Percentiles rank a stretch among this genome's conserved stretches.
phyloP scores from a whole-genome alignment of 176 grass and related monocot species.

The Zoysia japonica region DNA sequence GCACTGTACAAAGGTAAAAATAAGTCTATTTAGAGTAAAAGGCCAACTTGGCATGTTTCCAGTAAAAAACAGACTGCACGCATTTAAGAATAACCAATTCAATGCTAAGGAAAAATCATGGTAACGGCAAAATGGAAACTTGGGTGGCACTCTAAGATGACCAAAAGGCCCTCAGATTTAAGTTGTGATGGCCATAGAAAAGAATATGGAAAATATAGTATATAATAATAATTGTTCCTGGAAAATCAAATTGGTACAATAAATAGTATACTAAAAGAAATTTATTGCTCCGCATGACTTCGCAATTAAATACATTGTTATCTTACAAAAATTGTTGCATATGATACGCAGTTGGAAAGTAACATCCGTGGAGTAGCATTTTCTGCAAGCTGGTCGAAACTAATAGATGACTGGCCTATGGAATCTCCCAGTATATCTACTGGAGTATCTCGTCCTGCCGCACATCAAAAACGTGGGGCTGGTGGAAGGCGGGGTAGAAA shows the following conservation, averaged over 20 bases:
- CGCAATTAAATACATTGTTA: constrained; percentile 24
- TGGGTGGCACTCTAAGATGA: constrained; percentile 5
- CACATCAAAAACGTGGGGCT: constrained; percentile 74
- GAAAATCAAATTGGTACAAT: constrained; percentile 32
- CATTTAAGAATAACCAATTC: constrained; percentile 12
- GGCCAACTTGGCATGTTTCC: not conserved
- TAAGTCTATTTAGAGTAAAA: constrained; percentile 22
- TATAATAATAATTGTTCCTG: constrained; percentile 25
- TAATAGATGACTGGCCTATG: constrained; percentile 63
- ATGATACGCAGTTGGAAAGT: constrained; percentile 74
- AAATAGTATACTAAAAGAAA: constrained; percentile 27
- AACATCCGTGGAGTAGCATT: constrained; percentile 83
- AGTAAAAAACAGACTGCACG: constrained; percentile 4
- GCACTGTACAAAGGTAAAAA: not conserved
- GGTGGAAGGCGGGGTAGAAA: constrained; percentile 68
- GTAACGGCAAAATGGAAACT: not conserved
- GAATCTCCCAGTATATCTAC: constrained; percentile 49
- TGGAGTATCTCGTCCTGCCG: constrained; percentile 57
- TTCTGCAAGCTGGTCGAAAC: constrained; percentile 77
- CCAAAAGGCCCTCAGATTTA: not conserved
- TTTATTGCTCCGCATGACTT: constrained; percentile 10
- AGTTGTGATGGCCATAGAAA: constrained; percentile 17
- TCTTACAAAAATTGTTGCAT: constrained; percentile 24
- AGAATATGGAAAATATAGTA: constrained; percentile 11
- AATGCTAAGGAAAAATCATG: not conserved